Conservation (phyloP, 225 moss, liverwort and hornwort species). For the Asterella californica region DNA sequence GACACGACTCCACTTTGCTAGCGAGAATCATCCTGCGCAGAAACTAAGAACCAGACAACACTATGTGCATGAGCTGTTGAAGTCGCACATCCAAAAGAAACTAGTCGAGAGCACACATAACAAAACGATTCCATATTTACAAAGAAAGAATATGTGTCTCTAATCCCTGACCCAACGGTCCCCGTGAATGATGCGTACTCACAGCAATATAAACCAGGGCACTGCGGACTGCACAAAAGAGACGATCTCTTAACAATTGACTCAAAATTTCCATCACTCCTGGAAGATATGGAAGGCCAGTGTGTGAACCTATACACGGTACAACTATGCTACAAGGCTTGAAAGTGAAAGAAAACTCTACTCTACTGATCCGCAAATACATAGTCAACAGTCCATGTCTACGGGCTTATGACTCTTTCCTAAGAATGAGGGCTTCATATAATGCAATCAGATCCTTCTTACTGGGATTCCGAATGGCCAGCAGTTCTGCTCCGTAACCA, state of each 20-base stretch:
- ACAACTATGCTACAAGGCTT: constrained; percentile 9
- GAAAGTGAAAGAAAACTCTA: neutral
- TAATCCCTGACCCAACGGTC: neutral
- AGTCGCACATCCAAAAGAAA: neutral
- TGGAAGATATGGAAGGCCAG: neutral
- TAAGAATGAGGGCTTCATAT: constrained; percentile 58
- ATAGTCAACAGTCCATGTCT: neutral
- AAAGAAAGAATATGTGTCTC: neutral
- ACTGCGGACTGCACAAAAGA: neutral
- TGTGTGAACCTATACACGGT: constrained; percentile 24
- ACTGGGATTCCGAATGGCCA: constrained; percentile 53
- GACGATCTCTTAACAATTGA: constrained; percentile 16
- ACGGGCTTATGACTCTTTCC: constrained; percentile 21
- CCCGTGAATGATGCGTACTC: neutral
- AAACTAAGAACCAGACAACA: constrained; percentile 8
- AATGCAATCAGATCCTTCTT: constrained; percentile 70
- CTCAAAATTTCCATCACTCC: constrained; percentile 21
- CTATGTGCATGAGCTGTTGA: neutral
- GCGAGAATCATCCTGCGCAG: neutral
- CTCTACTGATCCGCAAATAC: neutral
- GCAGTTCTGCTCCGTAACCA: constrained; percentile 71
- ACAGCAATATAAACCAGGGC: constrained; percentile 7
- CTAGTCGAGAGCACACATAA: neutral
- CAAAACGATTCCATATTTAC: neutral
- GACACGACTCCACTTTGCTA: constrained; percentile 3